phyloP scores from a whole-genome alignment of 164 flowering plant species.

The Nymphaea thermarum region DNA sequence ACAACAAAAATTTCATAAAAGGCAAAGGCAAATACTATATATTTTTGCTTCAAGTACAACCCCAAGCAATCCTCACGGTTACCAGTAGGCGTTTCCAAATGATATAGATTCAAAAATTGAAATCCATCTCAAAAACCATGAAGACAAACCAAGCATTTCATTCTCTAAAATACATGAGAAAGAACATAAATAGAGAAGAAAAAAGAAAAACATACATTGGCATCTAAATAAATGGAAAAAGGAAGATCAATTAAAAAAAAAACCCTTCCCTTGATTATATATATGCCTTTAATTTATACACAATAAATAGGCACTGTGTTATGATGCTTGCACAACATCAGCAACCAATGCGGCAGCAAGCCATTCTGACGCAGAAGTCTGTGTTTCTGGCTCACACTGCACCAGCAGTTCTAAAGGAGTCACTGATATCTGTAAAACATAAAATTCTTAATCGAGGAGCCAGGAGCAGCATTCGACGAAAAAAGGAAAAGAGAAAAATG shows the following conservation, averaged over 20 bases:
- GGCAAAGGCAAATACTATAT: background rate
- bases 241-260: background rate
- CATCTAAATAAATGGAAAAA: background rate
- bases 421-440: background rate
- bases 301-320: background rate
- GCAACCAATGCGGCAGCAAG: background rate
- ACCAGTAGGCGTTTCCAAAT: background rate
- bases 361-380: background rate
- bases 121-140: background rate
- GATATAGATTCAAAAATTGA: background rate
- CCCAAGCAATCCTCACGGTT: background rate
- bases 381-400: background rate
- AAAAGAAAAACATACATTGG: background rate
- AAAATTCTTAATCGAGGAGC: no score
- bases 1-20: background rate
- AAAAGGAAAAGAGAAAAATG: no score
- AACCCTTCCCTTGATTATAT: background rate
- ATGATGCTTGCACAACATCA: background rate
- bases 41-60: background rate
- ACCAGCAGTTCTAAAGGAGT: background rate
- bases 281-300: background rate
- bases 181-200: background rate
- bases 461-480: background rate
- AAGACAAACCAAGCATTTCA: background rate
- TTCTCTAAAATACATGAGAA: background rate